Evolutionary conservation across 2,329 filamentous ascomycete genomes (phyloP), one percentile per base, ranked within the genome.

Genomic region (Diplocarpon rosae): DNA sequence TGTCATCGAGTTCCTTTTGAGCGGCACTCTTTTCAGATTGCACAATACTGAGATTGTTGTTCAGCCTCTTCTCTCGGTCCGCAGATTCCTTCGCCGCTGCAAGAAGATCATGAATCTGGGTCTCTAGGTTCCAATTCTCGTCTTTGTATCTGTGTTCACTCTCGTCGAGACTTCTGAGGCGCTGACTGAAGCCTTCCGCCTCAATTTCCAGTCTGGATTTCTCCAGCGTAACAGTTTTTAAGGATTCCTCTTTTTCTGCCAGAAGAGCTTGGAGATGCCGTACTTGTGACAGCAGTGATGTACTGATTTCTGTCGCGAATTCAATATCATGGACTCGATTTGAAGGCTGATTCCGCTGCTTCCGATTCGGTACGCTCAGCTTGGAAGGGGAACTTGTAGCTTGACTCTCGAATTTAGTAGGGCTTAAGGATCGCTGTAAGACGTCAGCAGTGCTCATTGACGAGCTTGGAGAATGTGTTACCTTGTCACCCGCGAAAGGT

Each of bases 291-390:
- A 98, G 81, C 41, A 98, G 72, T 1, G 88, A 95, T 5, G 87
- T 95, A 60, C 88, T 95, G 58, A 98, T 95, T 61, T 98, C 90
- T 40, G 92, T 89, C n/a, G 90, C 92, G 60, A 98, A 94, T 57
- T 95, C 88, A 60, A 98, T 94, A 59, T 98, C 92, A 62, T 96
- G 88, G 11, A 94, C 82, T 41, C 89, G 80, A 60, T 81, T 92
- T 9, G 83, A 77, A 2, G 86, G 85, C 61, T 95, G 90, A 56
- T 96, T 96, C 45, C 92, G 78, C 61, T 92, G 76, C 62, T 89
- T 92, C 54, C 90, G 78, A 55, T 85, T 90, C 1, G 88, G 88
- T 8, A 92, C 85, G 56, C 75, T 84, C 51, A 94, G 72, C 66
- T 96, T 98, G 35, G 85, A 88, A 2, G 90, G 90, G 17, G 90